Base-by-base conservation (phyloP, 441 rosid species). In the Syzygium syzygioides region DNA sequence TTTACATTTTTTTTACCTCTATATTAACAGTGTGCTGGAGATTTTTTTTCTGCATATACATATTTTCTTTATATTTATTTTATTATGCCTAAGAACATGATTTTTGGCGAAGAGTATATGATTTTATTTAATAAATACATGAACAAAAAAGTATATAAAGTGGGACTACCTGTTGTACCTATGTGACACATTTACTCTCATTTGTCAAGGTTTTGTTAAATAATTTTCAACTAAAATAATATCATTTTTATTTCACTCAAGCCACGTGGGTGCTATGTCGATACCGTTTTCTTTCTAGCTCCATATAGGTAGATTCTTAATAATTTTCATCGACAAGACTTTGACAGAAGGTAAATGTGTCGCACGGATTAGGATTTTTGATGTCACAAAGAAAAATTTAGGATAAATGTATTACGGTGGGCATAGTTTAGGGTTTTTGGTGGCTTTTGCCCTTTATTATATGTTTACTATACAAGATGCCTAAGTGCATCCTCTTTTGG, bases 231-330 rank as follows among this genome's bases (percentile, higher is more conserved):
- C 9, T 45, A 45, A 45, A 45, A 45, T 45, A 8, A 45, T 45
- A 45, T 45, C 9, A 9, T 45, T 45, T 45, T 45, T 45, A 45
- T 45, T 45, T 45, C 9, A 45, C 9, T 45, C 7, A 45, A 45
- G 9, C 1, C 48, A 45, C 9, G 8, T 7, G 48, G 9, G 9
- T 1, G 48, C 0, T 0, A 45, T 45, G 9, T 45, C 48, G 1
- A 45, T 45, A 7, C 9, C 10, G 48, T 45, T 45, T 45, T 45
- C 48, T 45, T 45, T 45, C 48, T 45, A 45, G 48, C 48, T 45
- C 48, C 48, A 45, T 45, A 45, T 45, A 7, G 48, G 48, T 45
- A 45, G 48, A 45, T 45, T 45, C 10, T 7, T 45, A 45, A 45
- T 45, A 45, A 45, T 45, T 45, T 45, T 45, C 9, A 45, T 45